Conservation (phyloP, 805 yeast species). For the Saccharomycopsis malanga region DNA sequence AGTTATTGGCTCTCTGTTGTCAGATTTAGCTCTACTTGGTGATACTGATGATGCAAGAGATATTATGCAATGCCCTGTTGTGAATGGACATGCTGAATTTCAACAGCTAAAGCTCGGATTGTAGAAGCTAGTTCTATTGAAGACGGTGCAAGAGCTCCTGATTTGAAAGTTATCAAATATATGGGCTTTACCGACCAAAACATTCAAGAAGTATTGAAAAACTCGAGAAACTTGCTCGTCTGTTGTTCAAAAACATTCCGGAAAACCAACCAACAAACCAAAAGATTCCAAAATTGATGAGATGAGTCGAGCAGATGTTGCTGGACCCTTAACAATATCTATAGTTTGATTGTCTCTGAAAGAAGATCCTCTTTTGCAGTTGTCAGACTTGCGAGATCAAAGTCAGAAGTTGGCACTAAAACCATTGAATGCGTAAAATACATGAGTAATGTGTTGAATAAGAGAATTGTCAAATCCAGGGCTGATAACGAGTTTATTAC, state of each 20-base stretch:
- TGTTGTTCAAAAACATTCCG: background rate
- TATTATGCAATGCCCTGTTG: background rate
- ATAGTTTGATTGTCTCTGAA: background rate
- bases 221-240: background rate
- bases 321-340: background rate
- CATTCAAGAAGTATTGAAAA: background rate
- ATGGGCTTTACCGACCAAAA: background rate
- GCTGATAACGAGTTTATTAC: background rate
- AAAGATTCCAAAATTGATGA: background rate
- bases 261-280: background rate
- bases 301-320: slow-evolving; percentile 1
- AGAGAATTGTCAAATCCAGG: background rate
- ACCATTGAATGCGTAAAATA: background rate
- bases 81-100: background rate
- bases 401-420: background rate
- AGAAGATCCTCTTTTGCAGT: background rate
- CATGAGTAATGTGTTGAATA: background rate
- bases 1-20: background rate
- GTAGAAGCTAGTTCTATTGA: too few relatives aligned
- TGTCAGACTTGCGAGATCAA: background rate
- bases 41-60: background rate
- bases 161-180: too few relatives aligned
- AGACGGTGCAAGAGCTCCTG: too few relatives aligned
- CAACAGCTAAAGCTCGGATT: background rate
- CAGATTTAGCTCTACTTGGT: background rate